Evolutionary conservation across 2,329 filamentous ascomycete species (phyloP).

Genomic region (Aureobasidium sp.): DNA sequence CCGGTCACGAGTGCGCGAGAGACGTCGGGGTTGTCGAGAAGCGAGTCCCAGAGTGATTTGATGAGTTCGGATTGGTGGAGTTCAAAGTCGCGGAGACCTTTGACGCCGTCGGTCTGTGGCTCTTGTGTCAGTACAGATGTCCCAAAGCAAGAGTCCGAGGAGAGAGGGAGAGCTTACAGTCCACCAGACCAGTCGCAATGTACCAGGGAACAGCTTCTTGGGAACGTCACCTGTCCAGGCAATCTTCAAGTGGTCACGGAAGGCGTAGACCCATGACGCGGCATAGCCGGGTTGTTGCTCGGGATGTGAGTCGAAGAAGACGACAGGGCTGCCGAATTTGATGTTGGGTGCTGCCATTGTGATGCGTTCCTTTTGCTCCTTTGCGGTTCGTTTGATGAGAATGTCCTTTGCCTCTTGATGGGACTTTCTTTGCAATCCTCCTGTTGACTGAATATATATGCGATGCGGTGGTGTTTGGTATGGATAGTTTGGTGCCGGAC

Average conservation of each 20-base stretch:
- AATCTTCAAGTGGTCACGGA: slow-evolving; percentile 14
- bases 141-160: too few relatives aligned
- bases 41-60: slow-evolving; percentile 12
- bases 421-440: neutral
- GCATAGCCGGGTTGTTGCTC: slow-evolving; percentile 14
- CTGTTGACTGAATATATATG: neutral
- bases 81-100: slow-evolving; percentile 16
- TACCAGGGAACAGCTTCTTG: slow-evolving; percentile 12
- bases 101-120: slow-evolving; percentile 13
- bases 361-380: neutral
- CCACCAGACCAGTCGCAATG: slow-evolving; percentile 14
- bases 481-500: neutral
- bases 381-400: too few relatives aligned
- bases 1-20: slow-evolving; percentile 13
- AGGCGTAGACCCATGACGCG: slow-evolving; percentile 5
- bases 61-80: slow-evolving; percentile 14
- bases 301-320: slow-evolving; percentile 17
- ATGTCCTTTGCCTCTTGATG: neutral
- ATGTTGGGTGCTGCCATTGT: slow-evolving; percentile 6
- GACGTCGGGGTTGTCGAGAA: slow-evolving; percentile 14
- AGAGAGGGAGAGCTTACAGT: slow-evolving; percentile 12
- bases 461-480: neutral
- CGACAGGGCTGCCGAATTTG: slow-evolving; percentile 13
- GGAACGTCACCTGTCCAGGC: slow-evolving; percentile 15
- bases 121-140: neutral